Evolutionary conservation across 1,284 basidiomycete genomes (phyloP).

Genomic region (Trichosporon ovoides): DNA sequence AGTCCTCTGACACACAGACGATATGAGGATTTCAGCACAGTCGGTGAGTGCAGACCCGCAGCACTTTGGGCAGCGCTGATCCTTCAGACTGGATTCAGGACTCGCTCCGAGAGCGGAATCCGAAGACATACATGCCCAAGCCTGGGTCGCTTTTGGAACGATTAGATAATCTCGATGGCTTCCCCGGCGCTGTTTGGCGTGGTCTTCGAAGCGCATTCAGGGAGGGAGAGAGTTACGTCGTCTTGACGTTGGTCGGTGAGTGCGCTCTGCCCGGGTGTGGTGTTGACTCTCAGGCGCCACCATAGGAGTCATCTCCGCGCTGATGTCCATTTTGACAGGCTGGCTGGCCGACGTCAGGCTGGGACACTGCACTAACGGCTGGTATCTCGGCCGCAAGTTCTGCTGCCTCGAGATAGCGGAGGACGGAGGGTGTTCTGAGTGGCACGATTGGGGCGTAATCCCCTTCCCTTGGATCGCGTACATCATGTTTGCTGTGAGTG

Average conservation of each 20-base stretch:
- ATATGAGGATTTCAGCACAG: constrained; percentile 71
- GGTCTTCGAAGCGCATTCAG: constrained; percentile 55
- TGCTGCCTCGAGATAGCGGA: constrained; percentile 80
- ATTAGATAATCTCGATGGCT: constrained; percentile 38
- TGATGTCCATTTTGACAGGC: constrained; percentile 93
- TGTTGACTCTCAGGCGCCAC: constrained; percentile 61
- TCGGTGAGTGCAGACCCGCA: constrained; percentile 53
- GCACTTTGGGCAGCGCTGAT: neutral
- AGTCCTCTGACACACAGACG: constrained; percentile 30
- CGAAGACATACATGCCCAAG: constrained; percentile 30
- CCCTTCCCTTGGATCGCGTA: constrained; percentile 79
- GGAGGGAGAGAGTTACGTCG: constrained; percentile 63
- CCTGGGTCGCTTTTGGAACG: constrained; percentile 28
- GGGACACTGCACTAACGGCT: constrained; percentile 91
- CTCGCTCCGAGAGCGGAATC: constrained; percentile 73
- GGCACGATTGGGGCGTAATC: constrained; percentile 84
- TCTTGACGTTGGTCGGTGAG: constrained; percentile 79
- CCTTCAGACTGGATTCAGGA: constrained; percentile 88
- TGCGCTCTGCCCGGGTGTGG: constrained; percentile 18
- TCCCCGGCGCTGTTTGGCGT: constrained; percentile 59
- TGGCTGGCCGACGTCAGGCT: constrained; percentile 98
- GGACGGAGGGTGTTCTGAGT: constrained; percentile 79
- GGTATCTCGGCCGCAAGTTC: constrained; percentile 98
- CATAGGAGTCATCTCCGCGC: constrained; percentile 87
- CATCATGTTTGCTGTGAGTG: constrained; percentile 76